Base-by-base conservation (phyloP, 192 early-diverging fungal genomes). In the Coemansia asiatica region DNA sequence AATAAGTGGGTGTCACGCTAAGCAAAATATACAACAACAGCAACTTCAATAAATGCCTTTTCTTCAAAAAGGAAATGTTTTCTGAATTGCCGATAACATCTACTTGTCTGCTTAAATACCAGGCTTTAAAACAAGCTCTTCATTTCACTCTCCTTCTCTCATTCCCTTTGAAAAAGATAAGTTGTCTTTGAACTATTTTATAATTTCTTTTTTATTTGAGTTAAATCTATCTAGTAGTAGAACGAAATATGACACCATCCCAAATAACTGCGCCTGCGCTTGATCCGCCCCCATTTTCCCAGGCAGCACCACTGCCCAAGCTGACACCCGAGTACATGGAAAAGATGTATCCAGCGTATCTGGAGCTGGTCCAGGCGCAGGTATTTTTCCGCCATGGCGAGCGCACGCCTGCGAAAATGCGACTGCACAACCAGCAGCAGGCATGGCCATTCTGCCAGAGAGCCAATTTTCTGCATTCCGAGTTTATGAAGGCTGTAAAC, bases 301-400 rank as follows among this genome's bases (percentile, higher is more conserved):
- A 73, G 36, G 71, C 71, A 2, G 71, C 71, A 50, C 48, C 60
- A 22, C 70, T 71, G 23, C 76, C 76, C 6, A 28, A 51, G 48
- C 61, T 73, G 15, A 72, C 66, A 0, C 22, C 67, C 23, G 46
- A 64, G 36, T 72, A 63, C 53, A 69, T 79, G 56, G 16, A 15
- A 22, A n/a, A 49, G 6, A 59, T 49, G 47, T 79, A 79, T 35
- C 76, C 76, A 2, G n/a, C 33, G 2, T 38, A 69, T 31, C 38
- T 79, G 40, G 50, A 69, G 55, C 69, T 79, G 48, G 44, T 79
- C 27, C 71, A 74, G 21, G 71, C 71, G 23, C 76, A 79, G 29
- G 76, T 79, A 28, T 79, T 79, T 44, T 74, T 73, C 71, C 63
- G 76, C 28, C 76, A 79, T 29, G 76, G 76, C 44, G 75, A 77